These are phyloP conservation scores for Dunaliella sp. DNA, from an alignment of 139 green algal genomes.

Conservation along the genomic window DNA sequence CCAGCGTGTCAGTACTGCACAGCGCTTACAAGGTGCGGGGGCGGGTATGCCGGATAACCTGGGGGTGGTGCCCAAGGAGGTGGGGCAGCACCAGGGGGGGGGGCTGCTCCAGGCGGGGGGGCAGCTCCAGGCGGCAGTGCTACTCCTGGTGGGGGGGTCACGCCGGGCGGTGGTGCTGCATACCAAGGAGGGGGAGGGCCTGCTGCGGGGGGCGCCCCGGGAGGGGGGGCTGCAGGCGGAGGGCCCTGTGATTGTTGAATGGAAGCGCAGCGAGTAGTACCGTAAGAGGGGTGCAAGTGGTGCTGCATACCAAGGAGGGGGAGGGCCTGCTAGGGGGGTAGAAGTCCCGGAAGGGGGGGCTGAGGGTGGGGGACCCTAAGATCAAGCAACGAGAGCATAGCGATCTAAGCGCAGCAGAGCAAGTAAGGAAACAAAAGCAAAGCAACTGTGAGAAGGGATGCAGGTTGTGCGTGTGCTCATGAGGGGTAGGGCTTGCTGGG, in stretches of 20 bases:
- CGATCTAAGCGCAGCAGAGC: no score
- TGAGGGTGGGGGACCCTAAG: background rate
- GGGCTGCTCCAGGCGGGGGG: background rate
- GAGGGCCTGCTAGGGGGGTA: background rate
- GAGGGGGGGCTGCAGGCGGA: background rate
- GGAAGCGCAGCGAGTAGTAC: no score
- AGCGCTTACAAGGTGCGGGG: background rate
- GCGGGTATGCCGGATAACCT: no score
- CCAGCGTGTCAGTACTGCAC: no score
- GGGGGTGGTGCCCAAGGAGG: no score
- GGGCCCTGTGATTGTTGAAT: background rate
- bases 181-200: background rate
- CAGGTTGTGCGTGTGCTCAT: no score
- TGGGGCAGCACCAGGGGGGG: background rate
- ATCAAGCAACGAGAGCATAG: no score
- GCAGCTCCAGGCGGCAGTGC: background rate
- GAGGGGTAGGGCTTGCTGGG: no score
- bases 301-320: background rate
- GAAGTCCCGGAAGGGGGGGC: no score
- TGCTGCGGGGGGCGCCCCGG: background rate
- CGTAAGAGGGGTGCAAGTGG: no score
- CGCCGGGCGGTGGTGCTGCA: background rate
- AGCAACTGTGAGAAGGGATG: no score
- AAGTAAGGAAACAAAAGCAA: no score
- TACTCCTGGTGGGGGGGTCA: background rate